Evolutionary conservation across 2,329 filamentous ascomycete genomes (phyloP), one percentile per base, ranked within the genome.

Genomic region (Fusarium ramigenum): DNA sequence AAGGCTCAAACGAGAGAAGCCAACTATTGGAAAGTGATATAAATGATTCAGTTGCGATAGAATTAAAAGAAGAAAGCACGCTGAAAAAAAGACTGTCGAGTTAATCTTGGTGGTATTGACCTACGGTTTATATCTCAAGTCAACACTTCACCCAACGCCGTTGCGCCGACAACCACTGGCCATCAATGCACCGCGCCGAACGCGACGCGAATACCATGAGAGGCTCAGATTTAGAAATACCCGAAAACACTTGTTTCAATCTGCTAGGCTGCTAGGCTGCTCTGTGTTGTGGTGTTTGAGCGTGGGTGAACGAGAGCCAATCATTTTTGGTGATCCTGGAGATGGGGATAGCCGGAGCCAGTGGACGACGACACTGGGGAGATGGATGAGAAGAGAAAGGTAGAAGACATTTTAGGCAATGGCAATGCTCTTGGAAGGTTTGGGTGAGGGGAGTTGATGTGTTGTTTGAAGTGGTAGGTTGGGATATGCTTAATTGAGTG

Each of bases 1-100:
- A 58, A 49, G 68, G 66, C 72, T 77, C 68, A 73, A 78, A 78
- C 69, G 75, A 78, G 67, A 71, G 73, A 74, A 75, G 72, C 66
- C 69, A 60, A 70, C 42, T 32, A 36, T 18, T 65, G 11, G 49
- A 52, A 5, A 43, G 4, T 54, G 37, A 4, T 52, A 36, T 47
- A 19, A 57, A 47, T 28, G 43, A 56, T 21, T 5, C 21, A n/a
- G 16, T 46, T 28, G 28, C 14, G 46, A 44, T n/a, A 14, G 30
- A 60, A 39, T 18, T 37, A 58, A 58, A 50, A 32, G 30, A 66
- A 64, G 37, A 72, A 72, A 66, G 49, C 65, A 76, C 69, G 69
- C 61, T 71, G 65, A 28, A 67, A 60, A 60, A 69, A 61, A 54
- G 68, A 67, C 52, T 65, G 36, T 69, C 63, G 54, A 68, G 25